Conservation (phyloP, 805 yeast genomes). For the Nakazawaea wickerhamii region DNA sequence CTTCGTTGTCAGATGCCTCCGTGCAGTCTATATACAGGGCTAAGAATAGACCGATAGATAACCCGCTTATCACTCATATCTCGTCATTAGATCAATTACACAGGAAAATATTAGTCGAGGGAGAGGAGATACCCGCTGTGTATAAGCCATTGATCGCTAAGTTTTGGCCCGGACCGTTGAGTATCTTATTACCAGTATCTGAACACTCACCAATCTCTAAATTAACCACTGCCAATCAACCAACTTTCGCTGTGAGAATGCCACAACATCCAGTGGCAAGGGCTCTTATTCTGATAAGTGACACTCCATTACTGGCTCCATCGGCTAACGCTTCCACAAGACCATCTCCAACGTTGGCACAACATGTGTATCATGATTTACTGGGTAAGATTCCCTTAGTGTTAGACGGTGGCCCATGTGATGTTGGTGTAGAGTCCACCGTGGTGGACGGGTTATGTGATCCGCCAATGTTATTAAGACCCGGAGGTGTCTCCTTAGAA, state of each 20-base stretch:
- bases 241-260: slow-evolving; percentile 87
- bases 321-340: slow-evolving; percentile 95
- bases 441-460: slow-evolving; percentile 83
- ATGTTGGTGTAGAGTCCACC: slow-evolving; percentile 90
- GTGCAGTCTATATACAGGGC: slow-evolving; percentile 78
- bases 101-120: slow-evolving; percentile 44
- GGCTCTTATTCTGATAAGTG: slow-evolving; percentile 78
- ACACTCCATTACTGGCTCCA: slow-evolving; percentile 93
- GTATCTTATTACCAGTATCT: slow-evolving; percentile 69
- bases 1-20: slow-evolving; percentile 67
- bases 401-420: slow-evolving; percentile 84
- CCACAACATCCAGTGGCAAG: slow-evolving; percentile 88
- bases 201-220: slow-evolving; percentile 50
- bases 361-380: slow-evolving; percentile 79
- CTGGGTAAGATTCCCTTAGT: slow-evolving; percentile 76
- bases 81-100: slow-evolving; percentile 71
- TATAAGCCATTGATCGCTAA: slow-evolving; percentile 59
- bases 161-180: slow-evolving; percentile 97
- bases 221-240: slow-evolving; percentile 79
- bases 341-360: slow-evolving; percentile 89
- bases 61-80: slow-evolving; percentile 88
- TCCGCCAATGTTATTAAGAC: slow-evolving; percentile 88
- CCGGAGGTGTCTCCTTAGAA: slow-evolving; percentile 89
- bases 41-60: slow-evolving; percentile 91
- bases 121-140: slow-evolving; percentile 50